Base-by-base conservation (phyloP, 1,139 yeast species). In the Blastobotrys buckinghamii region DNA sequence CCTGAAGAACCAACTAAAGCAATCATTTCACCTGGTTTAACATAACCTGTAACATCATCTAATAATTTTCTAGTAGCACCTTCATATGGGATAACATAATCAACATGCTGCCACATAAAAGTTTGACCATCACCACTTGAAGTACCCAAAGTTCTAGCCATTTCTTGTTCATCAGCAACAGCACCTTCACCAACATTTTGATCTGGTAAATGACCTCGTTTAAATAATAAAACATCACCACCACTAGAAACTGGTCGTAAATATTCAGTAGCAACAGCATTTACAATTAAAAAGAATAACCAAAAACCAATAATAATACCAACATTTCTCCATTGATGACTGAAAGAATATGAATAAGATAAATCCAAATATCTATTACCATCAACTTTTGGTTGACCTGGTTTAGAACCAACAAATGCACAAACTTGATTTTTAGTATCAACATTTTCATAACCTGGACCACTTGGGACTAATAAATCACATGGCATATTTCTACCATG, bases 1-100 rank as follows among this genome's bases (percentile, higher is more conserved):
- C 85, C 85, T 26, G 84, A 79, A 53, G 77, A 82, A 54, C 86
- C 86, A 84, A 81, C 79, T 39, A 81, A 64, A 26, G 82, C 82
- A 43, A 81, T 77, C 69, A 78, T 65, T 30, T 80, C 76, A 55
- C 86, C 86, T 15, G 86, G 85, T 54, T 78, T 76, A 58, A 81
- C 81, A 63, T 72, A 82, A 38, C 87, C 88, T 54, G 78, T 79
- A 45, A 82, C 76, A 60, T 76, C 72, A 53, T 78, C 75, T 54
- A 82, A 66, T 44, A 79, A 64, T 56, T 71, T 70, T 63, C 76
- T 63, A 8, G 71, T 65, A 2, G 54, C 55, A 29, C 76, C 75
- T 8, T 45, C 44, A 13, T 29, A 19, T 27, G 79, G 78, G 59
- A 78, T 77, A 41, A 70, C 67, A 55, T 77, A 78, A 57, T 75